A percentile compares a stretch with the other conserved stretches of the same genome.
These are phyloP conservation scores for Nepenthes alata DNA, from an alignment of 179 eudicot species.

Conservation along the genomic window DNA sequence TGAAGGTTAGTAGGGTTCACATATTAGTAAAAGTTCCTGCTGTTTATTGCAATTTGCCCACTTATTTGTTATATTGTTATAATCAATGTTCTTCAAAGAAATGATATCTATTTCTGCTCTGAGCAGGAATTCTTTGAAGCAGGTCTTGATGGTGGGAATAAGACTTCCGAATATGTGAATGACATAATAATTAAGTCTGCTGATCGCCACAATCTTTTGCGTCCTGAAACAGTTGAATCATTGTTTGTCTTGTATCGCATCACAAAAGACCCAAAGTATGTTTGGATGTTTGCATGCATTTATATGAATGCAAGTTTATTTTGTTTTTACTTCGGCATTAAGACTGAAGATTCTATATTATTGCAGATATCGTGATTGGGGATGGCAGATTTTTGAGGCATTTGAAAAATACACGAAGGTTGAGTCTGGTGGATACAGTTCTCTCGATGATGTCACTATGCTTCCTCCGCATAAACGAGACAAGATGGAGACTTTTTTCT, in stretches of 20 bases:
- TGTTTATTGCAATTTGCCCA: not conserved
- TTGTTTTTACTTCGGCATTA: constrained; percentile 1
- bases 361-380: constrained; percentile 90
- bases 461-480: constrained; percentile 73
- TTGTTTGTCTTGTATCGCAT: constrained; percentile 77
- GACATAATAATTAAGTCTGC: constrained; percentile 80
- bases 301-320: not conserved
- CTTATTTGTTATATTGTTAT: not conserved
- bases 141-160: constrained; percentile 84
- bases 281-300: not conserved
- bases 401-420: constrained; percentile 87
- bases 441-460: constrained; percentile 78
- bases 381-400: constrained; percentile 91
- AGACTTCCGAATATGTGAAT: constrained; percentile 52
- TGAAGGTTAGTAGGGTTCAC: constrained; percentile 41
- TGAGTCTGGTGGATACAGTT: constrained; percentile 80
- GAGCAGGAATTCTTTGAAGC: constrained; percentile 54
- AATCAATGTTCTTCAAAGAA: constrained; percentile 5
- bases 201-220: constrained; percentile 93
- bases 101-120: constrained; percentile 10
- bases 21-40: not conserved
- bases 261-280: constrained; percentile 87
- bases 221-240: constrained; percentile 96
- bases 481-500: constrained; percentile 97
- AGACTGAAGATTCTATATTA: constrained; percentile 3